phyloP scores from a whole-genome alignment of 2,329 filamentous ascomycete genomes.

The Eutypella sp. region DNA sequence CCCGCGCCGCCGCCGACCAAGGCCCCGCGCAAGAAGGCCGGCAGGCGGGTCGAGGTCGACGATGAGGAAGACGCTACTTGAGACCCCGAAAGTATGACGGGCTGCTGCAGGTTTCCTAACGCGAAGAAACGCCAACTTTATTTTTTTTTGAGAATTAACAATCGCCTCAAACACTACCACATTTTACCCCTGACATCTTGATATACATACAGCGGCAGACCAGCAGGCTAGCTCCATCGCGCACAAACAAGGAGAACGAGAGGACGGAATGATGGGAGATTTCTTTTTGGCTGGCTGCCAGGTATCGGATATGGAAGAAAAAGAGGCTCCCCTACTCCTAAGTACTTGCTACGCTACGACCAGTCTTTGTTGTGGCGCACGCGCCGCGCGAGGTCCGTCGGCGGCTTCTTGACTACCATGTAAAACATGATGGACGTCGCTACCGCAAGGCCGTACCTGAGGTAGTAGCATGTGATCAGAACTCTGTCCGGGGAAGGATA shows the following conservation, averaged over 20 bases:
- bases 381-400: conserved; percentile 65
- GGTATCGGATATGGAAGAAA: too few relatives aligned
- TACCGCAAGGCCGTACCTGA: conserved; percentile 81
- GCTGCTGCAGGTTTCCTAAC: not conserved
- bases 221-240: too few relatives aligned
- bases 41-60: conserved; percentile 34
- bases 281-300: too few relatives aligned
- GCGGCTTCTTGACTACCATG: conserved; percentile 87
- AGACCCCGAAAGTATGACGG: conserved; percentile 5
- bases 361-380: conserved; percentile 73
- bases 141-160: not conserved
- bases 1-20: conserved; percentile 49
- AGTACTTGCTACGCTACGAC: conserved; percentile 41
- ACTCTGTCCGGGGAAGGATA: too few relatives aligned
- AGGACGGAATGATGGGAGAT: too few relatives aligned
- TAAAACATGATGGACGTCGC: conserved; percentile 94
- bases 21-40: conserved; percentile 36
- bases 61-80: conserved; percentile 34
- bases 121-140: not conserved
- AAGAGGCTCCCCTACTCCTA: too few relatives aligned
- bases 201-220: too few relatives aligned
- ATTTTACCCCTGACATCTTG: too few relatives aligned
- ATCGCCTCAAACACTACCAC: too few relatives aligned
- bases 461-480: conserved; percentile 11
- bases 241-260: too few relatives aligned